These are phyloP conservation scores for Penicillium subrubescens DNA, from an alignment of 495 filamentous ascomycete species.

Conservation along the genomic window DNA sequence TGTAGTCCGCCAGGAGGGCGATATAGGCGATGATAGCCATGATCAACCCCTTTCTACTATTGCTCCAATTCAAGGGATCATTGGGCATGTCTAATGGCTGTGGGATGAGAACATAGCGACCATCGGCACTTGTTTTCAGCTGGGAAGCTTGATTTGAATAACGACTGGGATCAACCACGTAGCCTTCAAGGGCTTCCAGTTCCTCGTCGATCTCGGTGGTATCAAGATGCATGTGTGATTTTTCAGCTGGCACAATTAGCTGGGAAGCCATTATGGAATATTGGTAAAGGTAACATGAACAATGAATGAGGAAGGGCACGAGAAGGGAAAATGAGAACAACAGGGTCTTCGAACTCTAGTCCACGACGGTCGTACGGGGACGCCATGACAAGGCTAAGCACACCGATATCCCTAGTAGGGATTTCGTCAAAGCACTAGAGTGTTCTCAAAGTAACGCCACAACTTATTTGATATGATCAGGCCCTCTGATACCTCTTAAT, in stretches of 20 bases:
- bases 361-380: background rate
- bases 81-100: conserved; percentile 14
- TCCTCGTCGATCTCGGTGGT: conserved; percentile 16
- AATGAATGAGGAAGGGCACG: background rate
- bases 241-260: background rate
- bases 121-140: conserved; percentile 15
- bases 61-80: conserved; percentile 18
- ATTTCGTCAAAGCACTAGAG: background rate
- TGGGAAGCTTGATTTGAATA: conserved; percentile 18
- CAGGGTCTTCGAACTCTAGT: background rate
- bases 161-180: conserved; percentile 18
- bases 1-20: conserved; percentile 18
- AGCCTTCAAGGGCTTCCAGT: conserved; percentile 18
- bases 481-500: background rate
- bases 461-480: background rate
- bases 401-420: background rate
- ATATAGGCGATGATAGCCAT: conserved; percentile 17
- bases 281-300: background rate
- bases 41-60: conserved; percentile 6
- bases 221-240: background rate
- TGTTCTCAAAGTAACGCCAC: background rate
- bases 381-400: background rate
- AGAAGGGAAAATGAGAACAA: background rate
- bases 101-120: conserved; percentile 18
- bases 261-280: background rate